Evolutionary conservation across 495 filamentous ascomycete species (phyloP).

Genomic region (Peziza echinospora): DNA sequence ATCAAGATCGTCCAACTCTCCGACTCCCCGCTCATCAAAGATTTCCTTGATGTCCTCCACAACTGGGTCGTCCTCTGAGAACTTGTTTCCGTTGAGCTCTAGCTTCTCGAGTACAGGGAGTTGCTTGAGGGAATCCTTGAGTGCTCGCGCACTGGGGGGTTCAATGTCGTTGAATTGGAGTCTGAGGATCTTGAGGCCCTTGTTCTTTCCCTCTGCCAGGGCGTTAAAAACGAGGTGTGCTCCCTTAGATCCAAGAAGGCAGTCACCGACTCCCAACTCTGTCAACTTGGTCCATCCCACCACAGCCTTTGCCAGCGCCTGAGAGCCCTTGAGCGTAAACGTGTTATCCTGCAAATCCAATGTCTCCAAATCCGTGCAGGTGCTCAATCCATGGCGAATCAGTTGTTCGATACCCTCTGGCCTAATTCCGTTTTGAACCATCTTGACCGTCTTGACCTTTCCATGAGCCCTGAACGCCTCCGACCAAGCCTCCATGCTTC

Average conservation of each 20-base stretch:
- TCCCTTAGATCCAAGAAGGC: conserved; percentile 59
- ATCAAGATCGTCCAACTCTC: conserved; percentile 80
- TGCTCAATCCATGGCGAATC: conserved; percentile 50
- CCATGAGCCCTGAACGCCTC: conserved; percentile 60
- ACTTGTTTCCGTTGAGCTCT: conserved; percentile 86
- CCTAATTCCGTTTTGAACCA: conserved; percentile 96
- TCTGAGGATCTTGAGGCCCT: conserved; percentile 52
- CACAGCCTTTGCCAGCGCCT: conserved; percentile 52
- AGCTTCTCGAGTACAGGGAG: conserved; percentile 22
- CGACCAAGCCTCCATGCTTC: conserved; percentile 88
- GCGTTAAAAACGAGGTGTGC: conserved; percentile 49
- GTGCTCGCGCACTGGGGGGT: conserved; percentile 41
- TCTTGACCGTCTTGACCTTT: conserved; percentile 64
- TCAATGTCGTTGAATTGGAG: conserved; percentile 93
- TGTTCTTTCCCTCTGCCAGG: conserved; percentile 51
- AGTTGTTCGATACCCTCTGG: conserved; percentile 72
- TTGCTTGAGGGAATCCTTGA: conserved; percentile 34
- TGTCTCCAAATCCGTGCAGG: conserved; percentile 40
- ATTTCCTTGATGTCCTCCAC: conserved; percentile 36
- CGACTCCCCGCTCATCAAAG: conserved; percentile 47
- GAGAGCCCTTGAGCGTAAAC: conserved; percentile 63
- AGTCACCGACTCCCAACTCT: conserved; percentile 81
- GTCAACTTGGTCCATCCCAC: conserved; percentile 49
- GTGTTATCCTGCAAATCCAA: conserved; percentile 95
- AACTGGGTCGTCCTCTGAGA: conserved; percentile 50